These are phyloP conservation scores for Oryza brachyantha DNA, from an alignment of 176 grass and related monocot genomes.

Conservation along the genomic window DNA sequence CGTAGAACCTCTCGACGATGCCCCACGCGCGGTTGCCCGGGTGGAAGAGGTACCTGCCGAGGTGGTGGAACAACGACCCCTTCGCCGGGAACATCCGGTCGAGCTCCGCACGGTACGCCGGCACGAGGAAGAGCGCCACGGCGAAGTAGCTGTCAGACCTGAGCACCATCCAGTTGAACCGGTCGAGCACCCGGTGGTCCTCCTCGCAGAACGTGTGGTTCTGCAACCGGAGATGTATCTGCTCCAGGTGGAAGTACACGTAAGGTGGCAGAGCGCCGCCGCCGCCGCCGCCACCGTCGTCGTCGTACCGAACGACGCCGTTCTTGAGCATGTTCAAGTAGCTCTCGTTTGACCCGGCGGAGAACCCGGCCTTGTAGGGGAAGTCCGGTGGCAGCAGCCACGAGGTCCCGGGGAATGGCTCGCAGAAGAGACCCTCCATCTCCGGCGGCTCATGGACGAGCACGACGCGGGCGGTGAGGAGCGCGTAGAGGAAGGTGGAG, in stretches of 20 bases:
- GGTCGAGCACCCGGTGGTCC: slow-evolving; percentile 45
- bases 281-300: background rate
- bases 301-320: slow-evolving; percentile 29
- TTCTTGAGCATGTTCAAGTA: slow-evolving; percentile 46
- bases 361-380: slow-evolving; percentile 42
- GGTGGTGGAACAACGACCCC: slow-evolving; percentile 69
- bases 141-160: slow-evolving; percentile 79
- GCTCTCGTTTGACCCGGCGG: slow-evolving; percentile 7
- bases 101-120: slow-evolving; percentile 52
- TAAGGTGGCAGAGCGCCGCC: slow-evolving; percentile 40
- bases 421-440: slow-evolving; percentile 63
- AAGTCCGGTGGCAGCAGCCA: slow-evolving; percentile 70
- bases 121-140: slow-evolving; percentile 57
- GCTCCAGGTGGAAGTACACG: slow-evolving; percentile 60
- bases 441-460: slow-evolving; percentile 41
- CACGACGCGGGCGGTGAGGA: slow-evolving; percentile 66
- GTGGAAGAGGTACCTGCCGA: slow-evolving; percentile 73
- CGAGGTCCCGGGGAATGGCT: slow-evolving; percentile 72
- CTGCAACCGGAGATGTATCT: slow-evolving; percentile 16
- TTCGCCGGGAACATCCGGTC: slow-evolving; percentile 62
- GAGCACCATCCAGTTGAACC: slow-evolving; percentile 68
- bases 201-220: slow-evolving; percentile 69
- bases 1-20: slow-evolving; percentile 51
- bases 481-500: slow-evolving; percentile 80
- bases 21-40: slow-evolving; percentile 68